Evolutionary conservation across 805 yeast species (phyloP).

Genomic region (Starmerella bacillaris): DNA sequence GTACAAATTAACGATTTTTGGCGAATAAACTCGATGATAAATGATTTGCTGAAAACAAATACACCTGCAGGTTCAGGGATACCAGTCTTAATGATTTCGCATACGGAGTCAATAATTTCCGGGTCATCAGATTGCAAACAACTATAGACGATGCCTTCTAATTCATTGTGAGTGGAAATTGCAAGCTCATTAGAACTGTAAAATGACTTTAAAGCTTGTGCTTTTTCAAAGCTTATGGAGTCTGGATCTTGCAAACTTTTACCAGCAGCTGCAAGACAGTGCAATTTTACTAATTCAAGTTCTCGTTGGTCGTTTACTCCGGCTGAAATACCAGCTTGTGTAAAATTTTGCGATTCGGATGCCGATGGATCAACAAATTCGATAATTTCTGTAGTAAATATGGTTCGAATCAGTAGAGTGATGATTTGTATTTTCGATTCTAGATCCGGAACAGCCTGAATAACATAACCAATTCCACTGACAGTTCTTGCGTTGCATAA

Average conservation of each 20-base stretch:
- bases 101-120: conserved; percentile 42
- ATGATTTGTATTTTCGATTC: conserved; percentile 20
- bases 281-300: too few relatives aligned
- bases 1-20: conserved; percentile 21
- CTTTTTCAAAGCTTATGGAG: conserved; percentile 16
- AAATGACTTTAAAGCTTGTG: background rate
- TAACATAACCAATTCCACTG: conserved; percentile 20
- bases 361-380: conserved; percentile 3
- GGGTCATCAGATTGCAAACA: conserved; percentile 26
- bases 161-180: background rate
- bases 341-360: conserved; percentile 20
- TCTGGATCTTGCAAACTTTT: conserved; percentile 47
- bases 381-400: too few relatives aligned
- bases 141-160: background rate
- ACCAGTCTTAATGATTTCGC: conserved; percentile 46
- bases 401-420: conserved; percentile 8
- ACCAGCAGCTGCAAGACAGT: conserved; percentile 53
- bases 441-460: conserved; percentile 16
- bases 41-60: conserved; percentile 33
- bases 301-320: too few relatives aligned
- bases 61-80: conserved; percentile 39
- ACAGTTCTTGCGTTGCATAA: conserved; percentile 22
- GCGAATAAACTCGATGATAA: conserved; percentile 27
- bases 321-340: too few relatives aligned
- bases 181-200: background rate